These are phyloP conservation scores for Selaginella moellendorffii DNA, from an alignment of 75 land plant species.

Conservation along the genomic window DNA sequence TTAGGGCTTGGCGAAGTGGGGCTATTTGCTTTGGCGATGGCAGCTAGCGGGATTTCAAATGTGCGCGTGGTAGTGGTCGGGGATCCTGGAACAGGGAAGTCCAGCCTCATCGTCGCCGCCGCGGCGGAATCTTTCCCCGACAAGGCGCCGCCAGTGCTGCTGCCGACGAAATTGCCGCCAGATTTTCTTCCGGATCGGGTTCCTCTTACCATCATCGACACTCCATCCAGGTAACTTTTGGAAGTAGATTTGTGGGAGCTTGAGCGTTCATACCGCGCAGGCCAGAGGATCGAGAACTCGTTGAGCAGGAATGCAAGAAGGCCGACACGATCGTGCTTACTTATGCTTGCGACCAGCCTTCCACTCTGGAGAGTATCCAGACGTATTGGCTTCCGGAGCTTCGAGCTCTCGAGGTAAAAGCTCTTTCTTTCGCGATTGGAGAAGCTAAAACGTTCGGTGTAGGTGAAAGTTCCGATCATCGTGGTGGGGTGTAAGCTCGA, in stretches of 20 bases:
- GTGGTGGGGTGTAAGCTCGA: constrained; percentile 98
- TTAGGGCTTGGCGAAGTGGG: too few species aligned
- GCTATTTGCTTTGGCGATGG: neutral
- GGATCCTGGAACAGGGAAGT: constrained; percentile 73
- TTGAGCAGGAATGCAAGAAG: constrained; percentile 52
- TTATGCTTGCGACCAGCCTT: constrained; percentile 74
- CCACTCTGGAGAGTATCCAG: constrained; percentile 60
- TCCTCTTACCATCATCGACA: constrained; percentile 79
- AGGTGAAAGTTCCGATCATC: constrained; percentile 90
- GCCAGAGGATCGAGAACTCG: constrained; percentile 36
- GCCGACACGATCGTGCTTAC: constrained; percentile 92
- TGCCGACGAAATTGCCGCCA: constrained; percentile 67
- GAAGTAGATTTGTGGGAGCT: neutral
- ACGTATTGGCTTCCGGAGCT: constrained; percentile 91
- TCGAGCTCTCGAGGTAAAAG: constrained; percentile 70
- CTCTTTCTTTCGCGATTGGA: neutral
- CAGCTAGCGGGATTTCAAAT: neutral
- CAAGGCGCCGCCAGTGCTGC: constrained; percentile 53
- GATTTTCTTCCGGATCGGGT: constrained; percentile 83
- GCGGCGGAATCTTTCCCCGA: constrained; percentile 68
- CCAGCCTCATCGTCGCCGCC: constrained; percentile 71
- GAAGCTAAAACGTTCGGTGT: constrained; percentile 5
- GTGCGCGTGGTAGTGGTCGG: constrained; percentile 74
- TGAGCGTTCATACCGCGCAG: constrained; percentile 19
- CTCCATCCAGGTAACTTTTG: constrained; percentile 55